These are phyloP conservation scores for Malus hybrid DNA, from an alignment of 331 rosid genomes.

Conservation along the genomic window DNA sequence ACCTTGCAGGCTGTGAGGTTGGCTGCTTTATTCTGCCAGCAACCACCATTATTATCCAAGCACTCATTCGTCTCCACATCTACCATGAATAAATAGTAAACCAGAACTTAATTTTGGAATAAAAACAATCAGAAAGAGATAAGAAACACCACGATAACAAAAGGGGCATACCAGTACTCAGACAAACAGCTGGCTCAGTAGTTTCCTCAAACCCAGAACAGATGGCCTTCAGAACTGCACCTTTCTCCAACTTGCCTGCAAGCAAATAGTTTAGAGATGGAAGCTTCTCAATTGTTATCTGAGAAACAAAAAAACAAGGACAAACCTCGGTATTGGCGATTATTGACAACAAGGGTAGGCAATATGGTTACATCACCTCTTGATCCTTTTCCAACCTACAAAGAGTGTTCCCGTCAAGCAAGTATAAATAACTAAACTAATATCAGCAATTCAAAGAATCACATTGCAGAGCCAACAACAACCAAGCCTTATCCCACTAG, in stretches of 20 bases:
- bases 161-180: conserved; percentile 69
- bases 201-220: conserved; percentile 99
- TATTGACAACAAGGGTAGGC: conserved; percentile 98
- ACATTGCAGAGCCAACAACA: not conserved
- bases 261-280: conserved; percentile 24
- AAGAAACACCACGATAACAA: not conserved
- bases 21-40: conserved; percentile 84
- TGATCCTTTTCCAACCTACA: conserved; percentile 90
- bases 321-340: conserved; percentile 96
- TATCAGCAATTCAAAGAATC: conserved; percentile 3
- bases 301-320: conserved; percentile 21
- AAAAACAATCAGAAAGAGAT: conserved; percentile 2
- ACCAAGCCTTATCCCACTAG: too few species aligned
- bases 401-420: conserved; percentile 19
- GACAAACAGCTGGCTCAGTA: conserved; percentile 95
- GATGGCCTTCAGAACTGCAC: conserved; percentile 94
- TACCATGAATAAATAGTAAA: conserved; percentile 24
- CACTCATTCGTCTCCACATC: conserved; percentile 99
- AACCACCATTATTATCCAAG: conserved; percentile 88
- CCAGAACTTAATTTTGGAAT: conserved; percentile 10
- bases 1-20: conserved; percentile 98
- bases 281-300: conserved; percentile 12
- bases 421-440: conserved; percentile 7
- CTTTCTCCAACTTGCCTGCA: conserved; percentile 92
- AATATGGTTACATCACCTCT: conserved; percentile 97